Percentiles rank a stretch among this genome's conserved stretches.
Conservation (phyloP, 1,284 basidiomycete species). For the Trichosporon inkin region DNA sequence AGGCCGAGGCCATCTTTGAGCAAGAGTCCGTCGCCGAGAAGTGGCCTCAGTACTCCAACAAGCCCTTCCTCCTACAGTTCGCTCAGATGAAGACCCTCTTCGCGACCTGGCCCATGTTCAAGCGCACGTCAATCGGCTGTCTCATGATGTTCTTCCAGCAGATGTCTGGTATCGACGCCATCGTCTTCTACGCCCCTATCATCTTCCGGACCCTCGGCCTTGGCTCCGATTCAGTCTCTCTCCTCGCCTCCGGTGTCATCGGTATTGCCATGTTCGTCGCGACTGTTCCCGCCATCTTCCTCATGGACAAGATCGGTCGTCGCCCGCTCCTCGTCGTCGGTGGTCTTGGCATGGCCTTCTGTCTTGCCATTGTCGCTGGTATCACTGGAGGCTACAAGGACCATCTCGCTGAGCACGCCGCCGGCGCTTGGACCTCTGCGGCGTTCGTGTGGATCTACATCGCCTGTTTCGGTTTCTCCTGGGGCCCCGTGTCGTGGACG, state of each 20-base stretch:
- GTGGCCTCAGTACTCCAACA: constrained; percentile 19
- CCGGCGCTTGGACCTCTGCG: constrained; percentile 22
- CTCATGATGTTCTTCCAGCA: constrained; percentile 48
- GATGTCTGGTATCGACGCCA: constrained; percentile 35
- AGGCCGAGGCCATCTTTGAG: constrained; percentile 62
- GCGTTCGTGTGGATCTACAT: constrained; percentile 30
- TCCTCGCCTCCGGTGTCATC: constrained; percentile 46
- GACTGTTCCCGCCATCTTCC: constrained; percentile 35
- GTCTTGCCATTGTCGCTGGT: constrained; percentile 27
- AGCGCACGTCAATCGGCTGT: constrained; percentile 44
- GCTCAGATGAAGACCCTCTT: constrained; percentile 22
- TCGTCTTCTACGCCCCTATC: constrained; percentile 27
- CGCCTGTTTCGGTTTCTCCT: constrained; percentile 21
- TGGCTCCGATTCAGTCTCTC: constrained; percentile 30
- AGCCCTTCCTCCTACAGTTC: constrained; percentile 17
- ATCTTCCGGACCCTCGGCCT: constrained; percentile 31
- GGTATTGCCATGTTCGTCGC: constrained; percentile 41
- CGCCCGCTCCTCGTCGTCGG: constrained; percentile 28
- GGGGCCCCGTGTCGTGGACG: constrained; percentile 26
- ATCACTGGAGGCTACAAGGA: constrained; percentile 19
- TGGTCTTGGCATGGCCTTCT: constrained; percentile 27
- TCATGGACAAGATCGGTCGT: constrained; percentile 34
- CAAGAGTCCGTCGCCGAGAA: constrained; percentile 18
- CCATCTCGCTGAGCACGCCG: constrained; percentile 13
- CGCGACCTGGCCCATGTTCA: constrained; percentile 27